phyloP scores from a whole-genome alignment of 768 basidiomycete species.

The Mycena galopus region DNA sequence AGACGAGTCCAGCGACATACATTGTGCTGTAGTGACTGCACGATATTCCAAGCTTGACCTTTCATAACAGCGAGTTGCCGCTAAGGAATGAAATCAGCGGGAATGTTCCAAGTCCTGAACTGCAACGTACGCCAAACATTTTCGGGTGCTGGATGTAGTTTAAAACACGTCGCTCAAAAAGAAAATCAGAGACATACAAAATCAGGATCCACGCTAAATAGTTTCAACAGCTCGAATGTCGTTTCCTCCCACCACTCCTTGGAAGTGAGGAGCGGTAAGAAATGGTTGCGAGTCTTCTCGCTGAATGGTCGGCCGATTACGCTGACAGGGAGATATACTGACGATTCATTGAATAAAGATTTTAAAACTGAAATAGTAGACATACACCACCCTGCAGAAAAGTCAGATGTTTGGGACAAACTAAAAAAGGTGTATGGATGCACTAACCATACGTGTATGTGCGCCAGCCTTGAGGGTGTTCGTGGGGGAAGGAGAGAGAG shows the following conservation, averaged over 20 bases:
- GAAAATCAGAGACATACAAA: slow-evolving; percentile 51
- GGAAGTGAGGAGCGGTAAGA: slow-evolving; percentile 84
- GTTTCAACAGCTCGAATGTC: slow-evolving; percentile 77
- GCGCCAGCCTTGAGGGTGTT: slow-evolving; percentile 85
- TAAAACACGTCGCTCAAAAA: background rate
- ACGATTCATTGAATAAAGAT: background rate
- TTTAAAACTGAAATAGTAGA: background rate
- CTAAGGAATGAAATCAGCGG: slow-evolving; percentile 49
- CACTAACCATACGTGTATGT: slow-evolving; percentile 81
- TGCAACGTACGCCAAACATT: slow-evolving; percentile 79
- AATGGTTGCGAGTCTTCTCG: slow-evolving; percentile 83
- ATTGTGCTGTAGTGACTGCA: slow-evolving; percentile 83
- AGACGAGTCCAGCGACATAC: slow-evolving; percentile 58
- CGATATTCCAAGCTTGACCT: slow-evolving; percentile 92
- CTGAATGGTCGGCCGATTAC: slow-evolving; percentile 90
- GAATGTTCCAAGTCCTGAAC: slow-evolving; percentile 9
- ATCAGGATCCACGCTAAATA: slow-evolving; percentile 87
- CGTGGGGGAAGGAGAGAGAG: slow-evolving; percentile 91
- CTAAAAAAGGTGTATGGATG: background rate
- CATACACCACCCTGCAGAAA: slow-evolving; percentile 57
- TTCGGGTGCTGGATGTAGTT: slow-evolving; percentile 67
- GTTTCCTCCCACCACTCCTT: slow-evolving; percentile 94
- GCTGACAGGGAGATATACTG: slow-evolving; percentile 83
- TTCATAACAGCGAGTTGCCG: slow-evolving; percentile 94
- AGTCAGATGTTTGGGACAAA: background rate